Evolutionary conservation across 1,284 basidiomycete species (phyloP), one percentile per base, ranked within the genome.

Genomic region (Cryptococcus depauperatus): DNA sequence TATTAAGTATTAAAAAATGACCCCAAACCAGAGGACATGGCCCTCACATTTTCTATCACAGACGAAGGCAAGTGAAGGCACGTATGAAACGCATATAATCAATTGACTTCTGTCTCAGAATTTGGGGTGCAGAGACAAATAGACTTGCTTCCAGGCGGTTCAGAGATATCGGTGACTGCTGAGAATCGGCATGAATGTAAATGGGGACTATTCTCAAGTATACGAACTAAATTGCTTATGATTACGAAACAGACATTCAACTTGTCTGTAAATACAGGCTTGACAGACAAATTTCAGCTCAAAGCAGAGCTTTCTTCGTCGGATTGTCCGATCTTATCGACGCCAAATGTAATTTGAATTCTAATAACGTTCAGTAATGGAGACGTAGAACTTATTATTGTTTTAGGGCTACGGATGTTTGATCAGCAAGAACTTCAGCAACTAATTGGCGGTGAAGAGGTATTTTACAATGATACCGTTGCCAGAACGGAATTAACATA

Each of bases 371-470:
- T 14, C 32, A 39, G 9, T 18, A 5, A 10, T 19, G 19, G 4
- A 16, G 18, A 6, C n/a, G 10, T n/a, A 30, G 29, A 10, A n/a
- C 29, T 30, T n/a, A 30, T 30, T 22, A n/a, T 16, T 13, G 11
- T 25, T 23, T 4, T 21, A 62, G 59, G 65, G 89, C 74, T 95
- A 25, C 76, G 87, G 35, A 91, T 95, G 86, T 96, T 95, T 72
- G 90, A 93, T 66, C 89, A 91, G 61, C 83, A 85, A 61, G 91
- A 95, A 68, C 74, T 93, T 1, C 86, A 87, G 57, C 83, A 87
- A 48, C 73, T 91, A 0, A 75, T 93, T 8, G 87, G 88, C 0
- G 88, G 88, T 5, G 83, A 85, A 33, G 82, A 90, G 50, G 50
- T 52, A 26, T 16, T 41, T 21, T 18, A 5, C 35, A 23, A 7